These are phyloP conservation scores for Microthlaspi erraticum DNA, from an alignment of 345 rosid genomes.

Conservation along the genomic window DNA sequence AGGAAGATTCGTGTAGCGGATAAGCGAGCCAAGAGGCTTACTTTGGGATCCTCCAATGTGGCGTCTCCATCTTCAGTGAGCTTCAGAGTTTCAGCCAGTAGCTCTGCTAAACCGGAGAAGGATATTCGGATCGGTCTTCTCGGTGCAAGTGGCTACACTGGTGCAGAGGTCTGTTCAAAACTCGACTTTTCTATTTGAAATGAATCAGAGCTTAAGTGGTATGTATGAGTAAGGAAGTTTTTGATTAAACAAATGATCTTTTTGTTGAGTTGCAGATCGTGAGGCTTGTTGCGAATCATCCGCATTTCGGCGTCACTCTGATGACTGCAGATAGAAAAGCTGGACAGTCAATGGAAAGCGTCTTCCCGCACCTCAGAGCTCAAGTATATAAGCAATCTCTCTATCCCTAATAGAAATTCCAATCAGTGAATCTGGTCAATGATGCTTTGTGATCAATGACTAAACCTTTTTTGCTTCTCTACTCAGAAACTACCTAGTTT, in stretches of 20 bases:
- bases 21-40: slow-evolving; percentile 40
- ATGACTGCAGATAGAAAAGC: slow-evolving; percentile 99
- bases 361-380: slow-evolving; percentile 76
- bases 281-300: slow-evolving; percentile 81
- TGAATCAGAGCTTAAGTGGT: slow-evolving; percentile 17
- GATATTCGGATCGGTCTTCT: slow-evolving; percentile 84
- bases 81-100: slow-evolving; percentile 46
- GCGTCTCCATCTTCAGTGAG: slow-evolving; percentile 49
- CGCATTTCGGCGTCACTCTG: slow-evolving; percentile 66
- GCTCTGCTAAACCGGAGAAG: slow-evolving; percentile 46
- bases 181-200: neutral
- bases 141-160: slow-evolving; percentile 99
- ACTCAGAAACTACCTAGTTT: slow-evolving; percentile 77
- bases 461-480: slow-evolving; percentile 13
- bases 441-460: neutral
- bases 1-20: slow-evolving; percentile 39
- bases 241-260: neutral
- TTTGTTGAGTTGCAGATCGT: slow-evolving; percentile 61
- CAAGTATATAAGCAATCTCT: slow-evolving; percentile 54
- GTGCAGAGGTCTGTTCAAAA: slow-evolving; percentile 79
- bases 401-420: neutral
- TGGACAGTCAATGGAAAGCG: slow-evolving; percentile 89
- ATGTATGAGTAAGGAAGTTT: neutral
- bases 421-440: neutral
- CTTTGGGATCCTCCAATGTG: slow-evolving; percentile 47